Percentiles rank a stretch among this genome's conserved stretches.
Conservation (phyloP, 2,329 filamentous ascomycete genomes). For the Xylaria sp. region DNA sequence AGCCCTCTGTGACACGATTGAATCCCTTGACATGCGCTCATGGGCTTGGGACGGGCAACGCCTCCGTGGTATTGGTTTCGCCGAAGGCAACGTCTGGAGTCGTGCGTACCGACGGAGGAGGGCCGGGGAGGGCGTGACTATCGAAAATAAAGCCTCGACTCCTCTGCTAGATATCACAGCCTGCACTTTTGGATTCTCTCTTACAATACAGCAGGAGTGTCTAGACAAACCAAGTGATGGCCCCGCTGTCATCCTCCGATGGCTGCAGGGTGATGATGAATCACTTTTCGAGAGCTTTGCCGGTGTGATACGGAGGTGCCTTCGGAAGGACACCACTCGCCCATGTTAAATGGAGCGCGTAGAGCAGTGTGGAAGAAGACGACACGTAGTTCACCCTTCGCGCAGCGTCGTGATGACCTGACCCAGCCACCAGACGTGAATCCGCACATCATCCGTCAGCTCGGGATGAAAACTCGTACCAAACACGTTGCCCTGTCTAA, state of each 20-base stretch:
- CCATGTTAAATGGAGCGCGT: not conserved
- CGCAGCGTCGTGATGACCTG: conserved; percentile 58
- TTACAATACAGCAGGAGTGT: conserved; percentile 52
- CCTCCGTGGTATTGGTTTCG: conserved; percentile 65
- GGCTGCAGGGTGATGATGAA: conserved; percentile 76
- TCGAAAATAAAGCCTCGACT: conserved; percentile 25
- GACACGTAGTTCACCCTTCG: not conserved
- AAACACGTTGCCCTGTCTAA: conserved; percentile 88
- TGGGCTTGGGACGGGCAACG: conserved; percentile 67
- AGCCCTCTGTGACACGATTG: conserved; percentile 52
- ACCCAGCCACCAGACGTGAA: conserved; percentile 92
- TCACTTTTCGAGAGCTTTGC: conserved; percentile 86
- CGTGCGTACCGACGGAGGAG: conserved; percentile 71
- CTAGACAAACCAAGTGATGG: conserved; percentile 41
- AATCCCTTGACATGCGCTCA: conserved; percentile 59
- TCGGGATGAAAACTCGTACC: conserved; percentile 97
- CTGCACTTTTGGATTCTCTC: conserved; percentile 62
- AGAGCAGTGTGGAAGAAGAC: no score
- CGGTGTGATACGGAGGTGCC: conserved; percentile 58
- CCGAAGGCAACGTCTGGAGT: conserved; percentile 78
- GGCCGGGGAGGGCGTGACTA: conserved; percentile 40
- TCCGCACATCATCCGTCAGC: conserved; percentile 82
- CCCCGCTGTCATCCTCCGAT: conserved; percentile 63
- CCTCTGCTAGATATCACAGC: conserved; percentile 38
- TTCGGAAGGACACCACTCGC: conserved; percentile 3